A percentile compares a stretch with the other conserved stretches of the same genome.
Evolutionary conservation across 768 basidiomycete genomes (phyloP).

Genomic region (Mycena latifolia): DNA sequence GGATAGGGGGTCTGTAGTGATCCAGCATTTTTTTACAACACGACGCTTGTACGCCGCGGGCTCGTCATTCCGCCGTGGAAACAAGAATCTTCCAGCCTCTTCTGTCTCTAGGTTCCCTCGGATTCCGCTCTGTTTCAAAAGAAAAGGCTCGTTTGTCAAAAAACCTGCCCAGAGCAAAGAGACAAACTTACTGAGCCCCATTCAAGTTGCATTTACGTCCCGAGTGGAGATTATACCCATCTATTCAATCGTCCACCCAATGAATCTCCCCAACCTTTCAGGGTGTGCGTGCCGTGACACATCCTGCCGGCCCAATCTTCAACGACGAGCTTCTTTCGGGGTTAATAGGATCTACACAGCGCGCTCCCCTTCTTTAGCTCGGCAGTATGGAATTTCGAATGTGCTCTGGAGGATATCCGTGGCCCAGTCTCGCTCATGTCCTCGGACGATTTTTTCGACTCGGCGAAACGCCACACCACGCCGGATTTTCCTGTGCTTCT

Average conservation of each 20-base stretch:
- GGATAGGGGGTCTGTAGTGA: too few species aligned
- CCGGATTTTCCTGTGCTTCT: slow-evolving; percentile 32
- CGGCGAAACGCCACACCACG: slow-evolving; percentile 22
- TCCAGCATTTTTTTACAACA: neutral
- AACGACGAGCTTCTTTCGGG: neutral
- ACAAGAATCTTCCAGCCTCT: slow-evolving; percentile 18
- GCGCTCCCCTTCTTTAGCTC: slow-evolving; percentile 17
- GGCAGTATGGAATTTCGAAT: slow-evolving; percentile 15
- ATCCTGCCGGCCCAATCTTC: neutral
- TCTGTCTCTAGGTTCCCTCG: slow-evolving; percentile 22
- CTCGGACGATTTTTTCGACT: slow-evolving; percentile 19
- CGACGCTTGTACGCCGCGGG: slow-evolving; percentile 3
- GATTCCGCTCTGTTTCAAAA: slow-evolving; percentile 18
- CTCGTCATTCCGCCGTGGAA: slow-evolving; percentile 10
- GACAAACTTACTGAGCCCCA: neutral
- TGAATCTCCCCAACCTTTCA: slow-evolving; percentile 16
- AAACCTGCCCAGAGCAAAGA: neutral
- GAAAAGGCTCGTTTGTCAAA: neutral
- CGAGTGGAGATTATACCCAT: neutral
- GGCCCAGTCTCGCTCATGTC: slow-evolving; percentile 17
- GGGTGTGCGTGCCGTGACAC: slow-evolving; percentile 15
- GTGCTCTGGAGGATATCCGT: slow-evolving; percentile 14
- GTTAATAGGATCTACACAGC: neutral
- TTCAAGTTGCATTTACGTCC: slow-evolving; percentile 14
- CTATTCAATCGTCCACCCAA: slow-evolving; percentile 13